These are phyloP conservation scores for Lepidium sativum DNA, from an alignment of 345 rosid genomes.

Conservation along the genomic window DNA sequence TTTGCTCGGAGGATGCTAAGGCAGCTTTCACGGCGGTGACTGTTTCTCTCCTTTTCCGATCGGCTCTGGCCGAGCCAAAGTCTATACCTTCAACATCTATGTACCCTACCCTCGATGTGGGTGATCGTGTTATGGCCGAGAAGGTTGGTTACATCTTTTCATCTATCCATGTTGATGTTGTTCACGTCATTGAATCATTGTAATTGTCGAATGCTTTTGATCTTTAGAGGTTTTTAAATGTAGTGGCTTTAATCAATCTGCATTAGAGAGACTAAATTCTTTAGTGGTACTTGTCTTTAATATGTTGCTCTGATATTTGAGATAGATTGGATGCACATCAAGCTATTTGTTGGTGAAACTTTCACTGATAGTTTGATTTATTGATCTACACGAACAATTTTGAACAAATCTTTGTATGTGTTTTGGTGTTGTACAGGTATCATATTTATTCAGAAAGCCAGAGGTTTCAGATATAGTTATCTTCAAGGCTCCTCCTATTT, in stretches of 20 bases:
- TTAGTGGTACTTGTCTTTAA: not conserved
- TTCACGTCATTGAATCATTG: not conserved
- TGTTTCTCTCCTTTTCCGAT: constrained; percentile 65
- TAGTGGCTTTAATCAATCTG: no score
- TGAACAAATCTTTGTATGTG: no score
- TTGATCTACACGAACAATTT: no score
- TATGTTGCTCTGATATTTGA: not conserved
- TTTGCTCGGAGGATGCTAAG: constrained; percentile 76
- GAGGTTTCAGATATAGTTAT: constrained; percentile 80
- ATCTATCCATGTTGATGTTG: not conserved
- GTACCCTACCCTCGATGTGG: constrained; percentile 81
- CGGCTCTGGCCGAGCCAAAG: constrained; percentile 75
- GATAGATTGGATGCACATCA: not conserved
- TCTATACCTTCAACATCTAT: constrained; percentile 79
- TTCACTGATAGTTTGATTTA: no score
- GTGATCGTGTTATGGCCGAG: constrained; percentile 83
- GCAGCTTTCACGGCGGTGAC: constrained; percentile 78
- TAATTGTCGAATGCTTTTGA: not conserved
- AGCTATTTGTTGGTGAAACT: not conserved
- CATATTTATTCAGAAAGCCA: constrained; percentile 73
- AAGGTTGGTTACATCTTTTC: constrained; percentile 36
- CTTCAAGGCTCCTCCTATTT: constrained; percentile 76
- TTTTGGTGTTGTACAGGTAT: constrained; percentile 42
- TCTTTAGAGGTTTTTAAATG: not conserved
- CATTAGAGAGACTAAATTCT: not conserved